Evolutionary conservation across 176 grass and related monocot genomes (phyloP).

Genomic region (Rhipidocladum racemiflorum): DNA sequence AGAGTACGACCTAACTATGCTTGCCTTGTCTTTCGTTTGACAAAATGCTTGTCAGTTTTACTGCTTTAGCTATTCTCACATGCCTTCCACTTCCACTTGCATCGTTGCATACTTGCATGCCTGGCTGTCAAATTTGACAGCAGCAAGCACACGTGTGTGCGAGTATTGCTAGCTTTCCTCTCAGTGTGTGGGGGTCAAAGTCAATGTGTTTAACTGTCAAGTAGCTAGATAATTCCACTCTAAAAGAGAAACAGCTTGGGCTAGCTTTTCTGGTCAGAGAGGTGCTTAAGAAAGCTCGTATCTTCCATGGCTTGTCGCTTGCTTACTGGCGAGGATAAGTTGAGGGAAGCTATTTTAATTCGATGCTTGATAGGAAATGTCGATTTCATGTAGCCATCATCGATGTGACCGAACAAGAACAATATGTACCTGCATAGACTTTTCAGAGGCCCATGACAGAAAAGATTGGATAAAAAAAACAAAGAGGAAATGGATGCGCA

Average conservation of each 20-base stretch:
- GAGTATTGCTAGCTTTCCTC: background rate
- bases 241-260: slow-evolving; percentile 11
- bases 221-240: background rate
- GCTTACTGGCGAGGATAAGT: background rate
- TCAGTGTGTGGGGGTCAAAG: background rate
- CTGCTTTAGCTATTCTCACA: background rate
- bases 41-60: background rate
- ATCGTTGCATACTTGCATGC: background rate
- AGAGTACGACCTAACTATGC: too few species aligned
- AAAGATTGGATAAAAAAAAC: background rate
- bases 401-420: background rate
- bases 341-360: background rate
- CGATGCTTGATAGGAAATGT: background rate
- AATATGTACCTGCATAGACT: background rate
- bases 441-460: background rate
- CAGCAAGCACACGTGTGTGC: background rate
- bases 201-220: slow-evolving; percentile 7
- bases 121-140: slow-evolving; percentile 20
- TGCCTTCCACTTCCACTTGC: slow-evolving; percentile 1
- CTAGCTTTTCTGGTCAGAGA: background rate
- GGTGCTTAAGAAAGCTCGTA: background rate
- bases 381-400: slow-evolving; percentile 12
- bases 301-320: background rate
- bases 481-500: background rate
- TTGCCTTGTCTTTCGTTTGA: background rate